phyloP scores from a whole-genome alignment of 2,329 filamentous ascomycete species.

The Colletotrichum australisinense region DNA sequence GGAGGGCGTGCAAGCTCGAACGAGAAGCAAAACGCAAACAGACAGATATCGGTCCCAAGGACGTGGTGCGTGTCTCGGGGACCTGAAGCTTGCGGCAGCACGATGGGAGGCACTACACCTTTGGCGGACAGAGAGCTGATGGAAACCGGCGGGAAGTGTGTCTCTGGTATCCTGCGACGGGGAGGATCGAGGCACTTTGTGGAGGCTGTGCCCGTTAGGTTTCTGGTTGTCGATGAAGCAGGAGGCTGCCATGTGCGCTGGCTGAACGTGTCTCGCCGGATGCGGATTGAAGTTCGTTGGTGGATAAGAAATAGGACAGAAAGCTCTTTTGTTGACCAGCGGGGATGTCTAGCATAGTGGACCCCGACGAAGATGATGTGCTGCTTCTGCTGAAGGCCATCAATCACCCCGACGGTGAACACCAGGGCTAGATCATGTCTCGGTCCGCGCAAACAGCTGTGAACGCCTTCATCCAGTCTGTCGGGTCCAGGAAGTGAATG shows the following conservation, averaged over 20 bases:
- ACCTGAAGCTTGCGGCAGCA: conserved; percentile 24
- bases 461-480: conserved; percentile 29
- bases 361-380: conserved; percentile 3
- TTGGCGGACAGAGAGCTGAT: neutral
- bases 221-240: conserved; percentile 13
- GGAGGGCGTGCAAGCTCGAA: conserved; percentile 18
- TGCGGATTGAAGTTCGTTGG: conserved; percentile 11
- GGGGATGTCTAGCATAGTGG: neutral
- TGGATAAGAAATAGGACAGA: neutral
- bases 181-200: conserved; percentile 24
- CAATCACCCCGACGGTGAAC: neutral
- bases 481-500: conserved; percentile 19
- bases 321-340: conserved; percentile 16
- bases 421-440: conserved; percentile 15
- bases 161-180: neutral
- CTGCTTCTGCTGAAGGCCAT: conserved; percentile 3
- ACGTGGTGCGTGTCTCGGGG: conserved; percentile 14
- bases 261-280: conserved; percentile 25
- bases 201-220: conserved; percentile 33
- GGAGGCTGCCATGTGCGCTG: conserved; percentile 34
- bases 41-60: neutral
- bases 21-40: neutral
- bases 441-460: conserved; percentile 7
- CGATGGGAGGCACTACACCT: neutral
- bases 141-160: neutral